Percentiles rank a stretch among this genome's conserved stretches.
These are phyloP conservation scores for Cyberlindnera japonica DNA, from an alignment of 805 yeast genomes.

Conservation along the genomic window DNA sequence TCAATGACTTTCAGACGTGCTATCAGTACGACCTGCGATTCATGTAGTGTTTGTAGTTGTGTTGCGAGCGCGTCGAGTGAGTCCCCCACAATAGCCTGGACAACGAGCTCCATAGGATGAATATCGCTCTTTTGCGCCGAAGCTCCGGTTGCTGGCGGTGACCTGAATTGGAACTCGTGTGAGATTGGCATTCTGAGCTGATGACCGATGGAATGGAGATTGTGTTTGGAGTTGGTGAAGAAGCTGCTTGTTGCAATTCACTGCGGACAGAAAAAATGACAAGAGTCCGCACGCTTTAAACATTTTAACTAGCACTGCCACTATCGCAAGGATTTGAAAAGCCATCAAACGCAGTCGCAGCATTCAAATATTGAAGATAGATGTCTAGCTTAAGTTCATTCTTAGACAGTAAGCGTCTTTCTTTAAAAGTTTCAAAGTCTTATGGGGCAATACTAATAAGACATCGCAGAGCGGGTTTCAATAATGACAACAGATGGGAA, in stretches of 20 bases:
- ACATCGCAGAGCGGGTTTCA: slow-evolving; percentile 42
- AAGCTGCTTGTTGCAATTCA: background rate
- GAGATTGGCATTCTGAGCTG: slow-evolving; percentile 7
- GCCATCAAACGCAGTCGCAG: background rate
- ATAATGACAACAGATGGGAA: slow-evolving; percentile 57
- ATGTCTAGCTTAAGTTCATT: slow-evolving; percentile 25
- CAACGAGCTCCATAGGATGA: slow-evolving; percentile 59
- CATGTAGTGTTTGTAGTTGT: slow-evolving; percentile 49
- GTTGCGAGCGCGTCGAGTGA: slow-evolving; percentile 50
- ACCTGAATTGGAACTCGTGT: slow-evolving; percentile 20
- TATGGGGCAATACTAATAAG: slow-evolving; percentile 6
- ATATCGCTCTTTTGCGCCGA: slow-evolving; percentile 29
- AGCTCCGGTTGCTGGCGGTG: slow-evolving; percentile 1
- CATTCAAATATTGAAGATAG: background rate
- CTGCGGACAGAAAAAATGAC: no score
- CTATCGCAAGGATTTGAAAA: no score
- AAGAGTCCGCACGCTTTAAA: no score
- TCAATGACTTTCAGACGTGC: slow-evolving; percentile 44
- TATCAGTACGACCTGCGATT: slow-evolving; percentile 51
- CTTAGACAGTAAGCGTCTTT: slow-evolving; percentile 21
- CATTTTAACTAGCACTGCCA: no score
- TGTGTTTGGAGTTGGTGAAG: background rate
- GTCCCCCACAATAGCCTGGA: slow-evolving; percentile 51
- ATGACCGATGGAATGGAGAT: background rate
- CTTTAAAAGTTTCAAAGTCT: background rate